Evolutionary conservation across 2,329 filamentous ascomycete species (phyloP).

Genomic region (Colletotrichum spaethianum): DNA sequence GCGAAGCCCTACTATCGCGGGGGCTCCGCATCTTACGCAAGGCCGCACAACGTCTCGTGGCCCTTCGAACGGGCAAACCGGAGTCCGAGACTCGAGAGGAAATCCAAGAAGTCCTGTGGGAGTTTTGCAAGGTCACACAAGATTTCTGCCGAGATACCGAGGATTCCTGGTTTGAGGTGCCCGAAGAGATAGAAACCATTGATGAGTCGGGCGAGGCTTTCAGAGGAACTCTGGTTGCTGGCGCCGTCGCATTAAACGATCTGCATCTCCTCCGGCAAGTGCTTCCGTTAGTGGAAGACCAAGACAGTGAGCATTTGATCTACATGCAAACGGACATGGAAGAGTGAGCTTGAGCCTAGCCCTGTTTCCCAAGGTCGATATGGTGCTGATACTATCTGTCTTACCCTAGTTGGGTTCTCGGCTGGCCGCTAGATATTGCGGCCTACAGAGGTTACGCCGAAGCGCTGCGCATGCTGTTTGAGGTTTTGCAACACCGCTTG

Average conservation of each 20-base stretch:
- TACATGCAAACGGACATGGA: background rate
- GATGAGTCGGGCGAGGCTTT: constrained; percentile 5
- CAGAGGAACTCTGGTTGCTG: constrained; percentile 1
- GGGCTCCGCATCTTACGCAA: constrained; percentile 1
- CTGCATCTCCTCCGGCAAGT: background rate
- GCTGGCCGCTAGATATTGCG: constrained; percentile 2
- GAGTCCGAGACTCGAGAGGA: constrained; percentile 3
- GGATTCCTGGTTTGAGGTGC: constrained; percentile 1
- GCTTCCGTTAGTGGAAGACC: background rate
- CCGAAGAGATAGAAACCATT: background rate
- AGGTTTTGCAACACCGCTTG: background rate
- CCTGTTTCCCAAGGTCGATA: background rate
- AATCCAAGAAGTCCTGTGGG: constrained; percentile 3
- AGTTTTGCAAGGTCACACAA: constrained; percentile 16
- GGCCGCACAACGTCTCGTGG: constrained; percentile 5
- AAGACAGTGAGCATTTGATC: constrained; percentile 9
- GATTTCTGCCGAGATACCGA: background rate
- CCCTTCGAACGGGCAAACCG: background rate
- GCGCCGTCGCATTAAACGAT: background rate
- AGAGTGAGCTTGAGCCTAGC: background rate
- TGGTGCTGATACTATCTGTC: background rate
- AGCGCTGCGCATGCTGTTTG: constrained; percentile 13
- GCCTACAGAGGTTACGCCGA: constrained; percentile 8
- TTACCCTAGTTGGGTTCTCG: constrained; percentile 7
- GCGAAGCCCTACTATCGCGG: constrained; percentile 4